phyloP scores from a whole-genome alignment of 805 yeast species.

The Torulaspora quercuum region DNA sequence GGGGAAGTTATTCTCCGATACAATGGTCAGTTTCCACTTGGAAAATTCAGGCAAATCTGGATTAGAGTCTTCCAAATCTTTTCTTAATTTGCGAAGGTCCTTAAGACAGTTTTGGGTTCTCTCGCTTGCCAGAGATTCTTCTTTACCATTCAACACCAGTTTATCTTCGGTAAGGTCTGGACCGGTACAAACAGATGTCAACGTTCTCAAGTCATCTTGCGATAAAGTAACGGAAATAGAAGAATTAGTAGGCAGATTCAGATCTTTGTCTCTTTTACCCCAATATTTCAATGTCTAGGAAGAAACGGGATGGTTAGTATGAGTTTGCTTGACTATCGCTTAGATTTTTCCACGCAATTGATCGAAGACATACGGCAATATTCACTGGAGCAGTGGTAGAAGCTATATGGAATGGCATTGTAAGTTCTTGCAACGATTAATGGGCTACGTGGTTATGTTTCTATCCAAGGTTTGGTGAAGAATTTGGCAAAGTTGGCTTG shows the following conservation, averaged over 20 bases:
- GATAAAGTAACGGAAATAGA: conserved; percentile 92
- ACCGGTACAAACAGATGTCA: conserved; percentile 81
- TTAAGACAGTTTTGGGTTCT: conserved; percentile 68
- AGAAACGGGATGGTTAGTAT: conserved; percentile 11
- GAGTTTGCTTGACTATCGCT: background rate
- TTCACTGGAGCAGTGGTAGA: conserved; percentile 96
- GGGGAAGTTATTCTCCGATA: conserved; percentile 94
- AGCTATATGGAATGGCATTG: conserved; percentile 60
- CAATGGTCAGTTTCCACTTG: conserved; percentile 67
- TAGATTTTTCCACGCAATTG: background rate
- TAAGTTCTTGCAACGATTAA: conserved; percentile 3
- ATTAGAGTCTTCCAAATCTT: conserved; percentile 53
- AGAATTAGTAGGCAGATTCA: conserved; percentile 93
- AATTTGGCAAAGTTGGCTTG: background rate
- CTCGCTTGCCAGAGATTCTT: conserved; percentile 63
- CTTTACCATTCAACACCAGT: conserved; percentile 82
- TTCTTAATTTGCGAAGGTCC: conserved; percentile 69
- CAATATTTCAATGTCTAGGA: conserved; percentile 85
- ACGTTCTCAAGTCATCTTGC: conserved; percentile 85
- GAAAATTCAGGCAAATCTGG: conserved; percentile 57
- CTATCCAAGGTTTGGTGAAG: background rate
- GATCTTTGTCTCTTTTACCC: conserved; percentile 91
- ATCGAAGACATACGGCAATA: conserved; percentile 68
- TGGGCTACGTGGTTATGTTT: background rate
- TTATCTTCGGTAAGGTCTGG: conserved; percentile 55